phyloP scores from a whole-genome alignment of 139 green algal genomes.

The Chlorella sp. region DNA sequence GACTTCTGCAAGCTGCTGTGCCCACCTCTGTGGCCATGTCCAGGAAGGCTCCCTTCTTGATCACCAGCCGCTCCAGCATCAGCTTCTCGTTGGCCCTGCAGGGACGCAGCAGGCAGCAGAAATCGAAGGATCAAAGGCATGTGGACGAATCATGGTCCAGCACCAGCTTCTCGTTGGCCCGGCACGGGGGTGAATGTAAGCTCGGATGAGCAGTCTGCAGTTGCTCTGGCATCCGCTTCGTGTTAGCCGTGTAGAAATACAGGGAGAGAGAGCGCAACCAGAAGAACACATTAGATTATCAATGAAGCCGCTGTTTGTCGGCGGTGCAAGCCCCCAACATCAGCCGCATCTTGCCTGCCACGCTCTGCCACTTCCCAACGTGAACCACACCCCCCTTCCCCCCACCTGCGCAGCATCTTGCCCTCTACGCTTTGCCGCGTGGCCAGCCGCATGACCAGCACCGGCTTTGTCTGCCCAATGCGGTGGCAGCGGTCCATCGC shows the following conservation, averaged over 20 bases:
- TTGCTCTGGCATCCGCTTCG: too few species aligned
- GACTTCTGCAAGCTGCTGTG: background rate
- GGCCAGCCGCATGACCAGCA: constrained; percentile 95
- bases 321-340: too few species aligned
- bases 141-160: too few species aligned
- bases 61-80: constrained; percentile 91
- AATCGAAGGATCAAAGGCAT: too few species aligned
- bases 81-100: constrained; percentile 85
- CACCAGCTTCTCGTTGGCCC: background rate
- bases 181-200: too few species aligned
- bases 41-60: constrained; percentile 96
- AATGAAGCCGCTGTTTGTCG: too few species aligned
- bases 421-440: constrained; percentile 95
- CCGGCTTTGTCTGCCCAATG: constrained; percentile 96
- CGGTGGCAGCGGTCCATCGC: constrained; percentile 99
- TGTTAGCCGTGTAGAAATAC: too few species aligned
- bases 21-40: constrained; percentile 25
- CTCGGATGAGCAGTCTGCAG: too few species aligned
- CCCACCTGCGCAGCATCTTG: constrained; percentile 81
- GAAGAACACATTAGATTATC: too few species aligned
- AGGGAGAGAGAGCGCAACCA: too few species aligned
- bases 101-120: background rate
- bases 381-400: background rate
- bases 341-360: background rate
- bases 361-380: too few species aligned